Conservation (phyloP, 148 eudicot species). For the Dysphania ambrosioides region DNA sequence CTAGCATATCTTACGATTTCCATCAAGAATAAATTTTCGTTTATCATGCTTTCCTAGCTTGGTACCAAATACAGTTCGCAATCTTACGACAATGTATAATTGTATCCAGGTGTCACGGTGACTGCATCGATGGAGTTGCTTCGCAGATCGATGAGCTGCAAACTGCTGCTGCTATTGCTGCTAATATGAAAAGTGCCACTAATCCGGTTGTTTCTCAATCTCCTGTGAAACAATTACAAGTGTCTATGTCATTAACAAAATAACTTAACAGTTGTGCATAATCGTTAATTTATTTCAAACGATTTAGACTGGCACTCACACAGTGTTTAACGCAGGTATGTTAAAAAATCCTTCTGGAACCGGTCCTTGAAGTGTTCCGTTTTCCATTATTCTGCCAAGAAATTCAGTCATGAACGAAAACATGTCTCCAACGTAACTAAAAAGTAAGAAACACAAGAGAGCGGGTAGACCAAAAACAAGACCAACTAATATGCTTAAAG, state of each 20-base stretch:
- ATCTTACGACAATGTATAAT: slow-evolving; percentile 40
- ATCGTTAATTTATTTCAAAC: not conserved
- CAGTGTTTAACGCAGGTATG: slow-evolving; percentile 52
- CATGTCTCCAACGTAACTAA: not conserved
- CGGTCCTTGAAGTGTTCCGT: slow-evolving; percentile 51
- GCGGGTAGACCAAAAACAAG: too few species aligned
- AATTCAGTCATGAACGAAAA: not conserved
- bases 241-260: slow-evolving; percentile 6
- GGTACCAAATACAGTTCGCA: not conserved
- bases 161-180: slow-evolving; percentile 34
- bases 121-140: slow-evolving; percentile 34
- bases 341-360: slow-evolving; percentile 61
- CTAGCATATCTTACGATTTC: too few species aligned
- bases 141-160: slow-evolving; percentile 46
- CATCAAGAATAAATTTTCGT: not conserved
- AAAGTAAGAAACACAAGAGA: not conserved
- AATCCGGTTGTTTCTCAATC: slow-evolving; percentile 39
- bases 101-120: slow-evolving; percentile 18
- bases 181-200: slow-evolving; percentile 40
- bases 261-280: not conserved
- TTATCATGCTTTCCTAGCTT: not conserved
- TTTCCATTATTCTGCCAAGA: slow-evolving; percentile 56
- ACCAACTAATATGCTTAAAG: not conserved
- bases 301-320: slow-evolving; percentile 44
- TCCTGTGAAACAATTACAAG: slow-evolving; percentile 23